Percentiles rank a stretch among this genome's conserved stretches.
Conservation (phyloP, 1,139 yeast species). For the Sugiyamaella grinbergsii region DNA sequence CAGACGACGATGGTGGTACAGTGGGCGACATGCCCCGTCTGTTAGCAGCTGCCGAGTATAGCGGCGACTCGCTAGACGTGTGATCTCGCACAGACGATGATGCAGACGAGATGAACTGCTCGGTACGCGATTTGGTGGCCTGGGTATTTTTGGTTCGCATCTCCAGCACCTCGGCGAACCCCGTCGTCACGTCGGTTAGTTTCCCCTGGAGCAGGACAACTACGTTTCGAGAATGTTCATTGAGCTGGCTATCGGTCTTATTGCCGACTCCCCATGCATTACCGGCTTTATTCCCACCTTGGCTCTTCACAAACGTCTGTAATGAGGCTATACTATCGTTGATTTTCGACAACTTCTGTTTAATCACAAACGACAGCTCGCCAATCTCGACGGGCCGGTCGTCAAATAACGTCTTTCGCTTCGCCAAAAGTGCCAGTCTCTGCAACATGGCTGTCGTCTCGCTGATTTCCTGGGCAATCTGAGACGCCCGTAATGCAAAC, state of each 20-base stretch:
- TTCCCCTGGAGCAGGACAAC: slow-evolving; percentile 83
- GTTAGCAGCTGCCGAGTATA: slow-evolving; percentile 27
- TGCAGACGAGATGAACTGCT: slow-evolving; percentile 68
- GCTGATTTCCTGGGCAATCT: slow-evolving; percentile 85
- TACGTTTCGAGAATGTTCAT: slow-evolving; percentile 80
- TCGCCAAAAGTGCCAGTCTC: slow-evolving; percentile 79
- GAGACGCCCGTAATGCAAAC: slow-evolving; percentile 78
- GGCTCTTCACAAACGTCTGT: slow-evolving; percentile 48
- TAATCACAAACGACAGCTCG: slow-evolving; percentile 87
- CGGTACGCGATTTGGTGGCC: slow-evolving; percentile 78
- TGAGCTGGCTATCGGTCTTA: slow-evolving; percentile 59
- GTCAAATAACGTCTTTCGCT: slow-evolving; percentile 88
- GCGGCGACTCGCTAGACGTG: slow-evolving; percentile 31
- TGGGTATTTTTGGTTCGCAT: slow-evolving; percentile 83
- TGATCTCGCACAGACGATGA: slow-evolving; percentile 40
- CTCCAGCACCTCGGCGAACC: slow-evolving; percentile 84
- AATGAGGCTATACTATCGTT: slow-evolving; percentile 74
- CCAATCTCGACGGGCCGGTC: slow-evolving; percentile 94
- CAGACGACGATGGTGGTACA: slow-evolving; percentile 13
- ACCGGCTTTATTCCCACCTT: slow-evolving; percentile 27
- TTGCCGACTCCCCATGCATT: slow-evolving; percentile 33
- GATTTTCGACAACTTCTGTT: slow-evolving; percentile 86
- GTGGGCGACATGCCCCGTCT: slow-evolving; percentile 20
- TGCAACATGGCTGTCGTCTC: slow-evolving; percentile 83
- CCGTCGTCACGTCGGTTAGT: slow-evolving; percentile 89